Conservation (phyloP, 805 yeast genomes). For the Cyberlindnera euphorbiae region DNA sequence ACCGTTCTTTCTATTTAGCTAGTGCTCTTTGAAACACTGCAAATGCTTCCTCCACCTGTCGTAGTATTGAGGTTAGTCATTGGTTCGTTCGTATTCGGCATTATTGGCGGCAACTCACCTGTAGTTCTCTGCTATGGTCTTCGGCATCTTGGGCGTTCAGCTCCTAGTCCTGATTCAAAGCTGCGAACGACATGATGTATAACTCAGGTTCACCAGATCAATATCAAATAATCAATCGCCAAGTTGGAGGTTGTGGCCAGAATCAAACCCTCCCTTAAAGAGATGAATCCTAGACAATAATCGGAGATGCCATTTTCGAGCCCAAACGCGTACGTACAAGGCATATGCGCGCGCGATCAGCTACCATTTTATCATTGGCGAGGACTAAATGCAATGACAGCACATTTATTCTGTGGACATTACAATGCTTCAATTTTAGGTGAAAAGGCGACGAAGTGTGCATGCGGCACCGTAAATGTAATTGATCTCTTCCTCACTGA, state of each 20-base stretch:
- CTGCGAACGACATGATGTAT: conserved; percentile 39
- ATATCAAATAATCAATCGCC: too few species aligned
- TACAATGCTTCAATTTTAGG: conserved; percentile 12
- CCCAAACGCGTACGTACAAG: too few species aligned
- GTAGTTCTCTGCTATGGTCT: conserved; percentile 87
- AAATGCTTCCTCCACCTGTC: conserved; percentile 65
- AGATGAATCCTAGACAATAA: too few species aligned
- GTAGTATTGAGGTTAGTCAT: too few species aligned
- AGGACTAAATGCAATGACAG: too few species aligned
- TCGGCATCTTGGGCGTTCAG: conserved; percentile 67
- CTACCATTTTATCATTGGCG: too few species aligned
- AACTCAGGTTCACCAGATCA: too few species aligned
- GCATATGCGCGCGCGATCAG: too few species aligned
- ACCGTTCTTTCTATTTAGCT: conserved; percentile 45
- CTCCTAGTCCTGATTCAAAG: conserved; percentile 75
- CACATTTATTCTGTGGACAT: neutral
- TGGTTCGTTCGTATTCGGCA: too few species aligned
- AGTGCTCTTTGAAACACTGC: conserved; percentile 71
- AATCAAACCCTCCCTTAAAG: too few species aligned
- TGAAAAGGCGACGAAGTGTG: conserved; percentile 43
- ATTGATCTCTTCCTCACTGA: conserved; percentile 37
- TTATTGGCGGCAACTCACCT: conserved; percentile 36
- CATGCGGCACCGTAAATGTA: conserved; percentile 42
- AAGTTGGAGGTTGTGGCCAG: too few species aligned
- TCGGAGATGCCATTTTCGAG: too few species aligned